Conservation (phyloP, 1,284 basidiomycete species). For the Cryptococcus jaspeensis region DNA sequence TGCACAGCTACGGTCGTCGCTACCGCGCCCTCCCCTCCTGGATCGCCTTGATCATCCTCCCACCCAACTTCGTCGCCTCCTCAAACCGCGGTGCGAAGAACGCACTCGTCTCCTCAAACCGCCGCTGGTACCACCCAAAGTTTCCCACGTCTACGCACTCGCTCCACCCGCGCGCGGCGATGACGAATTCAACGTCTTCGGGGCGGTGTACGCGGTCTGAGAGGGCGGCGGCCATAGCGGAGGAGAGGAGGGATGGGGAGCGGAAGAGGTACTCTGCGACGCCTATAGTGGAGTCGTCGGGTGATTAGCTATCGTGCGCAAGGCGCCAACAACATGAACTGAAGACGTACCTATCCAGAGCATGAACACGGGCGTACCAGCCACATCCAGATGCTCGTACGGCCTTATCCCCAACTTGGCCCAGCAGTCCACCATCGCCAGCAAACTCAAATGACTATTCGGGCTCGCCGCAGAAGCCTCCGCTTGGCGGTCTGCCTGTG, state of each 20-base stretch:
- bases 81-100: conserved; percentile 90
- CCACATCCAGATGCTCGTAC: conserved; percentile 86
- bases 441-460: conserved; percentile 92
- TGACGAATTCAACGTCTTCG: conserved; percentile 90
- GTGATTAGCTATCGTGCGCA: not conserved
- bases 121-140: conserved; percentile 80
- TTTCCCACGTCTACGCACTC: conserved; percentile 90
- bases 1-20: not conserved
- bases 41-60: conserved; percentile 88
- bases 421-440: conserved; percentile 99
- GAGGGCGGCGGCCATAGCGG: conserved; percentile 73
- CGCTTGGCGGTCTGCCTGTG: not conserved
- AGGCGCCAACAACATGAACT: not conserved
- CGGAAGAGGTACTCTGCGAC: conserved; percentile 95
- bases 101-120: conserved; percentile 72
- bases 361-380: conserved; percentile 93
- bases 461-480: conserved; percentile 11
- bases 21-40: conserved; percentile 34
- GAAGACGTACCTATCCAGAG: conserved; percentile 72
- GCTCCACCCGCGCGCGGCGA: conserved; percentile 95
- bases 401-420: conserved; percentile 82
- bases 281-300: conserved; percentile 49
- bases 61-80: conserved; percentile 76
- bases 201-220: conserved; percentile 78
- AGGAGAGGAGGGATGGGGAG: conserved; percentile 61